These are phyloP conservation scores for Malassezia yamatoensis DNA, from an alignment of 1,284 basidiomycete species.

Conservation along the genomic window DNA sequence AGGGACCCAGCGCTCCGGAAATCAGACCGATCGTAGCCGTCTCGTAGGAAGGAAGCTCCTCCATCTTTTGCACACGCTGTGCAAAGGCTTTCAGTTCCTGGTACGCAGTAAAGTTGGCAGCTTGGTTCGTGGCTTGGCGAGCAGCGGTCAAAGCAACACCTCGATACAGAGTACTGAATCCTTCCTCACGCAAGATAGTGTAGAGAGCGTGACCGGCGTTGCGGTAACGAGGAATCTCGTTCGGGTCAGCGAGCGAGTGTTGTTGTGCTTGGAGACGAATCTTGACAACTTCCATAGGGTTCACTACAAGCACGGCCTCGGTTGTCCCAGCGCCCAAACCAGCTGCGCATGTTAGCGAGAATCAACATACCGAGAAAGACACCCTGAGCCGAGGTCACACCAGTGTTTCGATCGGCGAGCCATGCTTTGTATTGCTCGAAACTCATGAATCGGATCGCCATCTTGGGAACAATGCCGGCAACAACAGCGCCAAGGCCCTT, in stretches of 20 bases:
- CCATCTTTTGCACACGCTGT: conserved; percentile 57
- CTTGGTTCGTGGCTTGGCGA: conserved; percentile 95
- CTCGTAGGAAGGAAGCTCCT: conserved; percentile 65
- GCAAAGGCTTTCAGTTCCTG: conserved; percentile 85
- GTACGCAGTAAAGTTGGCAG: conserved; percentile 97
- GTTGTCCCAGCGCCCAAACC: conserved; percentile 88
- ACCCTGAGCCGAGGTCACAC: conserved; percentile 61
- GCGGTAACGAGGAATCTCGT: conserved; percentile 84
- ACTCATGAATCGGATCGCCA: conserved; percentile 96
- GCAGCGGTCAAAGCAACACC: conserved; percentile 84
- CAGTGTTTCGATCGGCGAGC: conserved; percentile 66
- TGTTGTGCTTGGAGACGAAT: conserved; percentile 95
- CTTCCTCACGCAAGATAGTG: conserved; percentile 88
- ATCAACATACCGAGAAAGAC: conserved; percentile 55
- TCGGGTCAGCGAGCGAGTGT: conserved; percentile 90
- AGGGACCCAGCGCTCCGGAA: conserved; percentile 89
- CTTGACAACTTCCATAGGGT: conserved; percentile 99
- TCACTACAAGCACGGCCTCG: conserved; percentile 81
- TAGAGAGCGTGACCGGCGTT: conserved; percentile 96
- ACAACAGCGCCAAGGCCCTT: conserved; percentile 97
- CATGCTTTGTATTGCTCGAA: conserved; percentile 87
- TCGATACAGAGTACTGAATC: conserved; percentile 72
- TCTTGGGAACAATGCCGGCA: conserved; percentile 88
- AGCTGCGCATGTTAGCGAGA: conserved; percentile 41
- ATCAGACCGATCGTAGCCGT: conserved; percentile 88